Base-by-base conservation (phyloP, 1,139 yeast genomes). In the Yamadazyma pseudoaaseri region DNA sequence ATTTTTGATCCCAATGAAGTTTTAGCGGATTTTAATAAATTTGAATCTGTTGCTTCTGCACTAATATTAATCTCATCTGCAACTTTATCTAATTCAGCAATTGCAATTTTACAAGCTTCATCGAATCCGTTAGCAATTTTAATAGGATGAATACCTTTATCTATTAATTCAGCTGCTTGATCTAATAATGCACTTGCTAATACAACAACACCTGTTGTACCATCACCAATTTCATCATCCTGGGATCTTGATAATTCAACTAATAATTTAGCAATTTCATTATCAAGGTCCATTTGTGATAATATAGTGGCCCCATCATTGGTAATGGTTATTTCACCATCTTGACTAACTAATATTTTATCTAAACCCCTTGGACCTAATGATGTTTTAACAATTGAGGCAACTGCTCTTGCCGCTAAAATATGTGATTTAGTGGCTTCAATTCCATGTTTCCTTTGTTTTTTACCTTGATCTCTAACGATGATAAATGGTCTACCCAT, bases 171-270 rank as follows among this genome's bases (percentile, higher is more conserved):
- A 38, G 85, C 65, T 2, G 98, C 97, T 65, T 92, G 96, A 57
- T 92, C 98, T 41, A 94, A 71, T 46, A 94, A 70, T 2, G 97
- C 95, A 48, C 96, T 86, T 2, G 98, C 97, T 34, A 94, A 69
- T 1, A 94, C 97, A 38, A 92, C 98, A 21, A 94, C 99, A 52
- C 98, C 98, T 3, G 99, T 94, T 26, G 99, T 94, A 55, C 99
- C 99, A 58, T 94, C 99, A 37, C 99, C 99, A 53, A 94, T 89
- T 65, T 94, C 98, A 55, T 92, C 97, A 60, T 94, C 99, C 67
- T 94, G 99, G 16, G 97, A 86, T 60, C 79, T 85, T 22, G 97
- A 86, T 49, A 94, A 75, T 65, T 94, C 96, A 26, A 92, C 99
- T 54, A 94, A 69, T 44, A 94, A 72, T 62, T 92, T 92, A 47